Evolutionary conservation across 2,329 filamentous ascomycete species (phyloP).

Genomic region (Pseudogymnoascus sp.): DNA sequence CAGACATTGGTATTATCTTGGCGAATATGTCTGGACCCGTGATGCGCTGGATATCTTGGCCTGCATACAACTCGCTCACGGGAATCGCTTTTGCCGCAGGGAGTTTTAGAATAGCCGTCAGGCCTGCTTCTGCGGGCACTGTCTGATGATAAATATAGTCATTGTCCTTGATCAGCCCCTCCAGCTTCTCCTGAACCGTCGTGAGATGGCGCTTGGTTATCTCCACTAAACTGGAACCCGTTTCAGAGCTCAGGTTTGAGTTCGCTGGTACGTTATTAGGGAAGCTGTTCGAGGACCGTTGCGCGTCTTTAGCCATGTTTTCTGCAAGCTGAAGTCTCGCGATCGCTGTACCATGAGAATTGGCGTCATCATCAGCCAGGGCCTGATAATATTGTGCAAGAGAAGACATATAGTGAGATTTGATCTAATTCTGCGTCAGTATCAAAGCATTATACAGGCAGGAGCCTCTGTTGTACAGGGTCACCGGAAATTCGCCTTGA

Average conservation of each 20-base stretch:
- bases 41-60: constrained; percentile 93
- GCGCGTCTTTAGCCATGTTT: constrained; percentile 67
- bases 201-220: constrained; percentile 75
- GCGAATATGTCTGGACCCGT: constrained; percentile 96
- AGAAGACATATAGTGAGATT: constrained; percentile 74
- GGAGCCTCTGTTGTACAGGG: constrained; percentile 1
- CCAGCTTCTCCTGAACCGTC: constrained; percentile 72
- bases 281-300: constrained; percentile 67
- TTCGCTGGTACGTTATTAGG: constrained; percentile 69
- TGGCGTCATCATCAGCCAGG: constrained; percentile 79
- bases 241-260: constrained; percentile 77
- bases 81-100: constrained; percentile 95
- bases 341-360: constrained; percentile 78
- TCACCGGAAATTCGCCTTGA: background rate
- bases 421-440: constrained; percentile 42
- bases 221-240: constrained; percentile 64
- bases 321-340: constrained; percentile 77
- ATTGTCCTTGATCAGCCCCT: constrained; percentile 78
- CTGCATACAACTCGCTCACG: constrained; percentile 91
- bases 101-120: constrained; percentile 78
- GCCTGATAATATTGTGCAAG: constrained; percentile 92
- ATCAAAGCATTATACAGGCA: constrained; percentile 6
- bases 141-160: constrained; percentile 97
- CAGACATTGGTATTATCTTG: constrained; percentile 90
- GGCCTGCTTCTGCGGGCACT: constrained; percentile 74